Conservation (phyloP, 2,329 filamentous ascomycete species). For the Tolypocladium tropicale region DNA sequence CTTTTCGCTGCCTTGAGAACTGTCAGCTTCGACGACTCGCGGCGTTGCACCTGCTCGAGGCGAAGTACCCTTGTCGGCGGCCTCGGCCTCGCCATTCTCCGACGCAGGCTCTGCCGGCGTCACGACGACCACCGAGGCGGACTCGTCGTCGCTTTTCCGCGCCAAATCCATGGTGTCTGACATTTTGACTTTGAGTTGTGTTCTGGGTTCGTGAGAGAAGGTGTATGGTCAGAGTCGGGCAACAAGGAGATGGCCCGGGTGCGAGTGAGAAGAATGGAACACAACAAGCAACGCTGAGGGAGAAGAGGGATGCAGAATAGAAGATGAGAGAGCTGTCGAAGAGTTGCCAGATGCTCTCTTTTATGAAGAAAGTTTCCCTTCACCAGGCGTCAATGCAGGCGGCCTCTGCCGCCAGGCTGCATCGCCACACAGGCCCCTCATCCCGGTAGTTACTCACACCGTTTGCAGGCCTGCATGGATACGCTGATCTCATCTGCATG, state of each 20-base stretch:
- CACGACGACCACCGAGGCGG: constrained; percentile 3
- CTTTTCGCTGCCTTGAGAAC: background rate
- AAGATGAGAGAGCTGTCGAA: background rate
- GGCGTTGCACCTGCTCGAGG: background rate
- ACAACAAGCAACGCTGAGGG: background rate
- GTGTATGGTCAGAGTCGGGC: background rate
- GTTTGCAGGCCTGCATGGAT: background rate
- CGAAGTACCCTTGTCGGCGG: background rate
- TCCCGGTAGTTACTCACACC: background rate
- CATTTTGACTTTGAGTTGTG: background rate
- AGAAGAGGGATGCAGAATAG: background rate
- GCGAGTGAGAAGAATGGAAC: background rate
- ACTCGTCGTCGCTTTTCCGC: constrained; percentile 1
- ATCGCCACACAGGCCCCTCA: background rate
- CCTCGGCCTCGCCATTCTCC: background rate
- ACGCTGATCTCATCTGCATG: background rate
- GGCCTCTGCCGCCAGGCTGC: background rate
- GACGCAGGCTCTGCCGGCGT: background rate
- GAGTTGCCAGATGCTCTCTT: background rate
- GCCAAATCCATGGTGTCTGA: background rate
- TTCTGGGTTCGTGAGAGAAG: too few species aligned
- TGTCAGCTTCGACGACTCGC: background rate
- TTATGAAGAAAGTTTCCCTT: background rate
- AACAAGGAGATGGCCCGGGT: too few species aligned
- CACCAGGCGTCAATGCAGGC: background rate